Evolutionary conservation across 116 monocot species (phyloP).

Genomic region (Cymodocea nodosa): DNA sequence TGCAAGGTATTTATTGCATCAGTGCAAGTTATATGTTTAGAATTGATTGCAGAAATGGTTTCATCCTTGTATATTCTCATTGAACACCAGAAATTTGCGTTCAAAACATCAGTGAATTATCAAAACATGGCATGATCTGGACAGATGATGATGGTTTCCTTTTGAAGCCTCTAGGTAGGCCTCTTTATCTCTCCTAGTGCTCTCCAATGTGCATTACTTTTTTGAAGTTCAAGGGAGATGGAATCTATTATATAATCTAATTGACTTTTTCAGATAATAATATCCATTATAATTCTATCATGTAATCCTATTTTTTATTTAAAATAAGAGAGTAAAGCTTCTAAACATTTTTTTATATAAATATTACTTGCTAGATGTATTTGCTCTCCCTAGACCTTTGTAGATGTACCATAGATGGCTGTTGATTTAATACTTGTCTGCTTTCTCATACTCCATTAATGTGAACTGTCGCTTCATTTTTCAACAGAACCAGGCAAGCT

Average conservation of each 20-base stretch:
- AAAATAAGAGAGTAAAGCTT: too few species aligned
- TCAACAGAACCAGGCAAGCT: conserved; percentile 75
- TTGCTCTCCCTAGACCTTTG: too few species aligned
- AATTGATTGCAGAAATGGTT: neutral
- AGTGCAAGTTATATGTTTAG: neutral
- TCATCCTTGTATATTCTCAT: neutral
- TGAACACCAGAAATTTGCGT: conserved; percentile 78
- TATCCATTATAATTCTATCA: too few species aligned
- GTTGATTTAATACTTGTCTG: neutral
- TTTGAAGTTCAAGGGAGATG: too few species aligned
- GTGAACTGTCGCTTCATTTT: neutral
- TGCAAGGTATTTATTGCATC: conserved; percentile 45
- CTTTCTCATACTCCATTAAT: neutral
- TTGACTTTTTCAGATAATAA: too few species aligned
- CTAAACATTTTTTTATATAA: too few species aligned
- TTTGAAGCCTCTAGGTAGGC: conserved; percentile 79
- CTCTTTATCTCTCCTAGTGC: neutral
- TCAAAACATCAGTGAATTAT: conserved; percentile 72
- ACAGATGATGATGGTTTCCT: conserved; percentile 94
- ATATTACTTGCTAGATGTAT: too few species aligned
- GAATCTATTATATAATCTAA: too few species aligned
- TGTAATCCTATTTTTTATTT: too few species aligned
- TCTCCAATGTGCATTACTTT: too few species aligned
- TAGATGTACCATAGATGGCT: too few species aligned
- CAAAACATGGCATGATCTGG: conserved; percentile 81